phyloP scores from a whole-genome alignment of 805 yeast genomes.

The Yamadazyma insecticola region DNA sequence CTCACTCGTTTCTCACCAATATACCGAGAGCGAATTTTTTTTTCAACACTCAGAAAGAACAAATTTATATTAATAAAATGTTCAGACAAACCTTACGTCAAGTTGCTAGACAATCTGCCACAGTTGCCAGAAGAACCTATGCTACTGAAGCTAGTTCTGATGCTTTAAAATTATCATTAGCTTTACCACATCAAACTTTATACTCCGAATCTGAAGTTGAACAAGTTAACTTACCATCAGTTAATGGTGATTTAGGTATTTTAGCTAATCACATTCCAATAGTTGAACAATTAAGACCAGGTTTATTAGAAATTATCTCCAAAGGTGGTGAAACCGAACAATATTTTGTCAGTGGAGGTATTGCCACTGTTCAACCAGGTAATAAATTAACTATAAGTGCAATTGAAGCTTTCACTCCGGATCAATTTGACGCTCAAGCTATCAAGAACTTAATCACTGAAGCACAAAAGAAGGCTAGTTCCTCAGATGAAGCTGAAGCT shows the following conservation, averaged over 20 bases:
- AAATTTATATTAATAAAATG: slow-evolving; percentile 30
- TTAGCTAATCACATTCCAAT: slow-evolving; percentile 97
- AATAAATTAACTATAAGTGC: slow-evolving; percentile 87
- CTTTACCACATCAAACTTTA: slow-evolving; percentile 81
- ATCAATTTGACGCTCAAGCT: slow-evolving; percentile 75
- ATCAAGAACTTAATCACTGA: slow-evolving; percentile 80
- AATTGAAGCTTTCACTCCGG: slow-evolving; percentile 91
- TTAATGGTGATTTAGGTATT: slow-evolving; percentile 94
- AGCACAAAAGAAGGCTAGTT: slow-evolving; percentile 85
- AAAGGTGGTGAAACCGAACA: slow-evolving; percentile 65
- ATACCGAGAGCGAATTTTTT: slow-evolving; percentile 8
- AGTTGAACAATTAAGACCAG: slow-evolving; percentile 94
- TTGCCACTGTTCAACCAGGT: slow-evolving; percentile 94
- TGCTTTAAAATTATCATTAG: slow-evolving; percentile 80
- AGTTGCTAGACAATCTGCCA: slow-evolving; percentile 53
- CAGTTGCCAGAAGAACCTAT: slow-evolving; percentile 71
- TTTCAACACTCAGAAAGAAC: slow-evolving; percentile 4
- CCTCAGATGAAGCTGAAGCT: slow-evolving; percentile 82
- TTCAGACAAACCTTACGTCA: slow-evolving; percentile 62
- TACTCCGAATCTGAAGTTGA: slow-evolving; percentile 52
- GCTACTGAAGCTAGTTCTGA: slow-evolving; percentile 77
- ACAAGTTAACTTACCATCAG: slow-evolving; percentile 92
- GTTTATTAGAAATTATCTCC: slow-evolving; percentile 88
- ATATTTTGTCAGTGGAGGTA: slow-evolving; percentile 92
- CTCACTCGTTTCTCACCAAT: slow-evolving; percentile 5